phyloP scores from a whole-genome alignment of 2,329 filamentous ascomycete genomes.

The Claviceps maximensis region DNA sequence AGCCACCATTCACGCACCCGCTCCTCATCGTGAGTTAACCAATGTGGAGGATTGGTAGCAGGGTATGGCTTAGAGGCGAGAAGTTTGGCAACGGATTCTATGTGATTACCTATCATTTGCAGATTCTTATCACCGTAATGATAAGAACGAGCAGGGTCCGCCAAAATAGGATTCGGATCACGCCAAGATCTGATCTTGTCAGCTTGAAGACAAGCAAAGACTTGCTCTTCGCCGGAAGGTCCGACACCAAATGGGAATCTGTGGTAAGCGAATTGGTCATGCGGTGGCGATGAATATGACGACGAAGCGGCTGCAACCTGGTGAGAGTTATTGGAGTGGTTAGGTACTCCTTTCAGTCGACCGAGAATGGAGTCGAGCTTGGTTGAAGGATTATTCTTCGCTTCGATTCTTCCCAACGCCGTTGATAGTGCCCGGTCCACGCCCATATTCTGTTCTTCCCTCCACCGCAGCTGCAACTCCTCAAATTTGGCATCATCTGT shows the following conservation, averaged over 20 bases:
- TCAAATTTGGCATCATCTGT: constrained; percentile 27
- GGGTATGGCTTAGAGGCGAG: constrained; percentile 35
- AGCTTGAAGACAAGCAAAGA: constrained; percentile 30
- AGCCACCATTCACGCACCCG: constrained; percentile 39
- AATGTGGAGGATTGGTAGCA: constrained; percentile 36
- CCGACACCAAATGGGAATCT: constrained; percentile 19
- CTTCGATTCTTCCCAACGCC: constrained; percentile 30
- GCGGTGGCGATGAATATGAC: background rate
- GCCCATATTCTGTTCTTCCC: constrained; percentile 33
- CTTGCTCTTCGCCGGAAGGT: constrained; percentile 25
- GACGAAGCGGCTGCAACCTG: constrained; percentile 4
- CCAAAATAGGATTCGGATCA: constrained; percentile 26
- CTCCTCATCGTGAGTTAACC: constrained; percentile 33
- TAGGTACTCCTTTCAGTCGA: constrained; percentile 15
- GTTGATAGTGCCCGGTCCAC: constrained; percentile 27
- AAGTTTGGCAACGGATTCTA: constrained; percentile 29
- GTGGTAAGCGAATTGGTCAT: constrained; percentile 5
- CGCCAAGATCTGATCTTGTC: constrained; percentile 30
- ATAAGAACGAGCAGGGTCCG: constrained; percentile 17
- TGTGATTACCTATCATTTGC: constrained; percentile 26
- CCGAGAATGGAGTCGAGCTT: constrained; percentile 28
- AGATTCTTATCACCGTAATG: constrained; percentile 30
- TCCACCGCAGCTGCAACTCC: constrained; percentile 37
- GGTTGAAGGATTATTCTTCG: constrained; percentile 21
- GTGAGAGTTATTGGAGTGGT: background rate